A percentile compares a stretch with the other conserved stretches of the same genome.
Conservation (phyloP, 805 yeast species). For the Metschnikowia orientalis region DNA sequence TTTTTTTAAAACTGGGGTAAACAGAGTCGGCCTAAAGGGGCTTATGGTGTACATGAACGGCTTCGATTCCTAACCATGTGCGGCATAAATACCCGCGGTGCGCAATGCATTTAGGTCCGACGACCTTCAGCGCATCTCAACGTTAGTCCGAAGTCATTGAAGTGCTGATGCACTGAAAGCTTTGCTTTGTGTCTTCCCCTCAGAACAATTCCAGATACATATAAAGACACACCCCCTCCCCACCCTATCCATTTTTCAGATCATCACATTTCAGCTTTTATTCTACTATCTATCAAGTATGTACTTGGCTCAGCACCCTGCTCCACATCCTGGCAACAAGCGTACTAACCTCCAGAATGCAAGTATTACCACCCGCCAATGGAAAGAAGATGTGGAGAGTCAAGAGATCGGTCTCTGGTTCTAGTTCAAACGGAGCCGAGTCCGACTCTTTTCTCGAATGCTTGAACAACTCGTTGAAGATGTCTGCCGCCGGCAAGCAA, state of each 20-base stretch:
- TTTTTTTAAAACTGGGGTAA: constrained; percentile 8
- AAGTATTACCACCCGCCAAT: constrained; percentile 39
- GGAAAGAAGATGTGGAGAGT: constrained; percentile 46
- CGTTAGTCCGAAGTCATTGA: too few relatives aligned
- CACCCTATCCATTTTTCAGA: background rate
- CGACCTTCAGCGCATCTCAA: constrained; percentile 5
- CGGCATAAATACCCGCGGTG: background rate
- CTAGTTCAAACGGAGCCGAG: constrained; percentile 12
- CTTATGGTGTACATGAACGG: constrained; percentile 3
- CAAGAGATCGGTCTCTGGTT: constrained; percentile 24
- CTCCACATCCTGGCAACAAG: background rate
- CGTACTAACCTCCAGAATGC: constrained; percentile 9
- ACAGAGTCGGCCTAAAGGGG: constrained; percentile 4
- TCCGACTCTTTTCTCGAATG: constrained; percentile 31
- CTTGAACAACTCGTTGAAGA: constrained; percentile 39
- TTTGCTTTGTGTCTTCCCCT: background rate
- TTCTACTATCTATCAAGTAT: constrained; percentile 2
- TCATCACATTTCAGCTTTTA: constrained; percentile 1
- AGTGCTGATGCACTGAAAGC: background rate
- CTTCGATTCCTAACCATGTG: constrained; percentile 4
- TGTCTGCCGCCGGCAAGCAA: constrained; percentile 36
- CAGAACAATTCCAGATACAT: too few relatives aligned
- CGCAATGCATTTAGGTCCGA: constrained; percentile 4
- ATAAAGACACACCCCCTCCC: constrained; percentile 5
- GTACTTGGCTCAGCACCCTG: constrained; percentile 1